Conservation (phyloP, 75 land plant species). For the Selaginella moellendorffii region DNA sequence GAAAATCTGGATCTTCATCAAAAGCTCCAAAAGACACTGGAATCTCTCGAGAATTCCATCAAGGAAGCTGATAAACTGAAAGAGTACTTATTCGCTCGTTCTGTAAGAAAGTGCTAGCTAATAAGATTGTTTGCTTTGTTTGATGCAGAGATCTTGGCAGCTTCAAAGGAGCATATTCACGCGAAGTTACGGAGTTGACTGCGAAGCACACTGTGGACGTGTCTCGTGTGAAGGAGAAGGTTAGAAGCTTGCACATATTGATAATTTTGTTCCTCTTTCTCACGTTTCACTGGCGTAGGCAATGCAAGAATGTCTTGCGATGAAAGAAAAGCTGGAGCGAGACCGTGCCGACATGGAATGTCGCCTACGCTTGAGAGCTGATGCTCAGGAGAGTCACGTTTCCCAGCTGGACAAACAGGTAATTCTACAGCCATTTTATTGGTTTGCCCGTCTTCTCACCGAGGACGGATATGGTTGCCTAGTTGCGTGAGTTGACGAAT, state of each 20-base stretch:
- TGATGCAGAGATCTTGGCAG: constrained; percentile 1
- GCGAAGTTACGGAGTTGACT: not conserved
- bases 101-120: no score
- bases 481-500: constrained; percentile 23
- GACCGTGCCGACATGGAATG: constrained; percentile 21
- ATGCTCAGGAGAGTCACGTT: constrained; percentile 19
- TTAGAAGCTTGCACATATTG: not conserved
- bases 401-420: constrained; percentile 28
- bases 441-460: not conserved
- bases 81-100: constrained; percentile 10
- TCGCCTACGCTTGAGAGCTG: constrained; percentile 24
- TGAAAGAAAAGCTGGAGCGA: constrained; percentile 23
- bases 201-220: not conserved
- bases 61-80: constrained; percentile 17
- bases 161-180: not conserved
- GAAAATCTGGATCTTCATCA: constrained; percentile 28
- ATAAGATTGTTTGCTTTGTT: not conserved
- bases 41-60: constrained; percentile 15
- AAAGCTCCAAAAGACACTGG: constrained; percentile 24
- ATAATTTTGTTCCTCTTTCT: not conserved
- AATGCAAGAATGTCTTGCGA: constrained; percentile 23
- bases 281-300: constrained; percentile 10
- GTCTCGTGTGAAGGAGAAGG: constrained; percentile 3
- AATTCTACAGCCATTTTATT: not conserved
- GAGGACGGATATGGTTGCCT: no score